Base-by-base conservation (phyloP, 139 green algal species). In the Nannochloris sp. region DNA sequence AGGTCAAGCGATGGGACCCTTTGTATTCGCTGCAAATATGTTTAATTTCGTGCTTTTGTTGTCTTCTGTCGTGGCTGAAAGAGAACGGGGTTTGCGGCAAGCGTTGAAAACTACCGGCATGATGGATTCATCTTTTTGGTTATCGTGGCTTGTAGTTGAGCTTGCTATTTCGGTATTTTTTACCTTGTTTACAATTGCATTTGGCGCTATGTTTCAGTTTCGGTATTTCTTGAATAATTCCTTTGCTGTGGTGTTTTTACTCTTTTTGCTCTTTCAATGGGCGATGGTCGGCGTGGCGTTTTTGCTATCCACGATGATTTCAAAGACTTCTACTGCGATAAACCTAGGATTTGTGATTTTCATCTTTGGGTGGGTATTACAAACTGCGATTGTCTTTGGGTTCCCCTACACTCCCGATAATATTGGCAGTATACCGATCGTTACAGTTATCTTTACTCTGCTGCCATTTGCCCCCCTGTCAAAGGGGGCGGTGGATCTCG, bases 11-110 rank as follows among this genome's bases (percentile, higher is more conserved):
- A 83, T 89, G 15, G 80, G 83, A 5, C 81, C 76, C 23, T 98
- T 97, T 69, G 70, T 97, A 10, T 97, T 97, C 73, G 91, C 91
- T 1, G 85, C 87, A 39, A 85, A 81, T 72, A 92, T 97, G 83
- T 97, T 97, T 68, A 78, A 68, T 37, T 96, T 95, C 60, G 90
- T 97, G 4, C 81, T 75, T 24, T 73, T 88, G 68, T 77, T 94
- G 67, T 77, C 60, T 35, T 68, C 69, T 4, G 37, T 95, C 19
- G 88, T 96, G 10, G 37, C 34, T 14, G 89, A 96, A 69, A 69
- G 76, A 4, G 84, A 95, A 70, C 48, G 47, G 0, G 80, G 81
- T 6, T 78, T 95, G 73, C 73, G 84, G 24, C 74, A 90, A 62
- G 85, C 89, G 1, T 73, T 98, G 72, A 65, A 71, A 32, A 96